Evolutionary conservation across 202 grass and related monocot genomes (phyloP), one percentile per base, ranked within the genome.

Genomic region (Brachypodium distachyon): DNA sequence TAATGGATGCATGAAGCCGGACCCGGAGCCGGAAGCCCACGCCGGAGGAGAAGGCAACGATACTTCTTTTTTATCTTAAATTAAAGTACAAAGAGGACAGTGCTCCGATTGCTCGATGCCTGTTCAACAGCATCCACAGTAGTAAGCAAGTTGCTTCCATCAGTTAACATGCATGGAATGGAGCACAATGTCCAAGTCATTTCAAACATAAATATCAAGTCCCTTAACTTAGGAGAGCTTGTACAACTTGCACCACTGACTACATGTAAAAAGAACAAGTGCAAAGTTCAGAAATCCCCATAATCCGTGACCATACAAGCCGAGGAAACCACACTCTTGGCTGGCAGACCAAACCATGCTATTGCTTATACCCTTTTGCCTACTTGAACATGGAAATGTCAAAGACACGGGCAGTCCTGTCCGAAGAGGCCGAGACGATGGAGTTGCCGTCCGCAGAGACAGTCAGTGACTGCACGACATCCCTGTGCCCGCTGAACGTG

Each of bases 381-480:
- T 48, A 89, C 53, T 78, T 70, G 50, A 90, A 87, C 73, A 87
- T 80, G 4, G 84, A 92, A 6, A 94, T 68, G 61, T 67, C 61
- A n/a, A 94, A 92, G 41, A 87, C 80, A 7, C 77, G 57, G 3
- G 77, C 91, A 1, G 82, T 84, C 9, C 85, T 83, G 68, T 98
- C 95, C 0, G 81, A 23, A 9, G 91, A 94, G 57, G 66, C 89
- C 3, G 95, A 87, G 43, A 98, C 77, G 7, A 98, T 43, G 11
- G 19, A 61, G 48, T 75, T 84, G 8, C 86, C 82, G 5, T 94
- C 87, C 0, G 72, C 63, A 7, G 69, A 82, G 36, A 88, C n/a
- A 1, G 82, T 85, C 18, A 98, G 63, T 7, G 91, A 90, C 40
- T 92, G 95, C 13, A 98, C 85, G 12, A 82, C 73, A 29, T 93